Evolutionary conservation across 495 filamentous ascomycete genomes (phyloP).

Genomic region (Pyrenopolyporus hunteri): DNA sequence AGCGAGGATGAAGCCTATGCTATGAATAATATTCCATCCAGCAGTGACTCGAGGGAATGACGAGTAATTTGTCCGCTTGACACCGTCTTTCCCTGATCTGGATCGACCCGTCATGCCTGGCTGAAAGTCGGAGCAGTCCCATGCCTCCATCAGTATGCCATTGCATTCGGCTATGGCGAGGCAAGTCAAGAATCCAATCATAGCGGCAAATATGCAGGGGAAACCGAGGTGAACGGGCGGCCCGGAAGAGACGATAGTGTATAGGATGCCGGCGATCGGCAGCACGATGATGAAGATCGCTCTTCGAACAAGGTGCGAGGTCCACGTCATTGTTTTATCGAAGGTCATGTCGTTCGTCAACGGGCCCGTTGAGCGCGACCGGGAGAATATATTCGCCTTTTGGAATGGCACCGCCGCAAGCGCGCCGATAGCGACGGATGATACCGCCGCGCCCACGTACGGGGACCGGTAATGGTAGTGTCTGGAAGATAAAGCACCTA

Average conservation of each 20-base stretch:
- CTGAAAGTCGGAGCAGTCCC: slow-evolving; percentile 74
- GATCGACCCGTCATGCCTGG: slow-evolving; percentile 64
- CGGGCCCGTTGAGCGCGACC: slow-evolving; percentile 60
- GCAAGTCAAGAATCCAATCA: slow-evolving; percentile 70
- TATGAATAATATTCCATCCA: slow-evolving; percentile 73
- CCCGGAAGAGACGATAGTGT: slow-evolving; percentile 67
- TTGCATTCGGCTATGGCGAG: slow-evolving; percentile 78
- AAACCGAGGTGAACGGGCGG: slow-evolving; percentile 61
- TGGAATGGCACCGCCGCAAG: slow-evolving; percentile 72
- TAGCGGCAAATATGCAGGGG: slow-evolving; percentile 69
- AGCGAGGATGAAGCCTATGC: slow-evolving; percentile 66
- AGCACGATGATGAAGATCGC: slow-evolving; percentile 68
- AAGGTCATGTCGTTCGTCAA: slow-evolving; percentile 66
- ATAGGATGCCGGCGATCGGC: slow-evolving; percentile 67
- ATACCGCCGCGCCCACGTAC: slow-evolving; percentile 66
- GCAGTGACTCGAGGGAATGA: slow-evolving; percentile 71
- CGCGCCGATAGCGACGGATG: slow-evolving; percentile 68
- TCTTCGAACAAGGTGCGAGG: slow-evolving; percentile 69
- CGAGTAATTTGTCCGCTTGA: slow-evolving; percentile 65
- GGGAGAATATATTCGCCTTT: slow-evolving; percentile 69
- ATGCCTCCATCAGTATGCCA: slow-evolving; percentile 80
- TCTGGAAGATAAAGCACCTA: slow-evolving; percentile 68
- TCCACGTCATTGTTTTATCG: slow-evolving; percentile 64
- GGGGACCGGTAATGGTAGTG: slow-evolving; percentile 66
- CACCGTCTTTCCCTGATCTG: slow-evolving; percentile 50